Evolutionary conservation across 495 filamentous ascomycete genomes (phyloP).

Genomic region (Penicillium herquei): DNA sequence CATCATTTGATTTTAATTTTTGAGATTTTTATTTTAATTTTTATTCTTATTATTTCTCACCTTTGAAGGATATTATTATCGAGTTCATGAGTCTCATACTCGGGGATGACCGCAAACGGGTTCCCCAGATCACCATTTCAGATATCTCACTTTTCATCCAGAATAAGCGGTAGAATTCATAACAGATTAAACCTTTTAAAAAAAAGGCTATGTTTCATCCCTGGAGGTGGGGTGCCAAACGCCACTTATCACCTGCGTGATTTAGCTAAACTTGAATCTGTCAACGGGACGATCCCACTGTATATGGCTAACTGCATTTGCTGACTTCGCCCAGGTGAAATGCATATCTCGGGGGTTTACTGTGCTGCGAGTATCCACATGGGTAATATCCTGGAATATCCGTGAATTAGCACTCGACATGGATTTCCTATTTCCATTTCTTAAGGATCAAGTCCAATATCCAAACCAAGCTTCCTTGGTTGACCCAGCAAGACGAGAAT

Average conservation of each 20-base stretch:
- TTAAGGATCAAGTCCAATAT: too few relatives aligned
- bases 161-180: background rate
- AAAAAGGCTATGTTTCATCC: conserved; percentile 3
- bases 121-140: too few relatives aligned
- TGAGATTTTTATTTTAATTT: background rate
- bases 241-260: conserved; percentile 20
- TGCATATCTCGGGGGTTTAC: too few relatives aligned
- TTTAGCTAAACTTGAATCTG: conserved; percentile 8
- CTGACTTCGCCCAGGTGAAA: too few relatives aligned
- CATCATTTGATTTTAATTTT: background rate
- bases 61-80: background rate
- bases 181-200: background rate
- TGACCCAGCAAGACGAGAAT: conserved; percentile 6
- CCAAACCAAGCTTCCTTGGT: conserved; percentile 3
- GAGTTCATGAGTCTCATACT: background rate
- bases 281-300: conserved; percentile 19
- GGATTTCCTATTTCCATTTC: too few relatives aligned
- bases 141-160: too few relatives aligned
- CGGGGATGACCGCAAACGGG: background rate
- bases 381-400: too few relatives aligned
- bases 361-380: background rate
- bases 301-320: background rate
- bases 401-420: too few relatives aligned
- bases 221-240: background rate
- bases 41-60: background rate